These are phyloP conservation scores for Nemania abortiva DNA, from an alignment of 2,329 filamentous ascomycete genomes.

Conservation along the genomic window DNA sequence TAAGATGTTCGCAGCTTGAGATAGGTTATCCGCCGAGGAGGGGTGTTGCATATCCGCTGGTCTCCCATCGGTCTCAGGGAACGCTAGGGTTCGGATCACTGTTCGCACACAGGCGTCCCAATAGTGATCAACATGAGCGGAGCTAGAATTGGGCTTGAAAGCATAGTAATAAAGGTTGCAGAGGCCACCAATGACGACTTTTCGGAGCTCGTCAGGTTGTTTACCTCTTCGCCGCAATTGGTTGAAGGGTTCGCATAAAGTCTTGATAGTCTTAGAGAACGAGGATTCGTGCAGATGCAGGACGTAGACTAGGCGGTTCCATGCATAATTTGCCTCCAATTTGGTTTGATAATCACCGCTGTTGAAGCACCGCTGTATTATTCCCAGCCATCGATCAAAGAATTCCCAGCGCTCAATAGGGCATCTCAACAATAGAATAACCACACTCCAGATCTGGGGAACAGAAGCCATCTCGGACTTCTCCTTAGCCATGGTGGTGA, in stretches of 20 bases:
- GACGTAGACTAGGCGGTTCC: constrained; percentile 85
- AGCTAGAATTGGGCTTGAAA: constrained; percentile 76
- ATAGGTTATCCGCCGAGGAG: constrained; percentile 60
- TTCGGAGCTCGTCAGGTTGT: constrained; percentile 68
- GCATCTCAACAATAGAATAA: constrained; percentile 81
- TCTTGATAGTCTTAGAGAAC: constrained; percentile 66
- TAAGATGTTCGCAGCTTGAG: constrained; percentile 76
- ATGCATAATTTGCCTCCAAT: constrained; percentile 83
- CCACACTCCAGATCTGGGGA: constrained; percentile 88
- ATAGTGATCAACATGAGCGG: constrained; percentile 75
- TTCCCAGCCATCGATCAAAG: constrained; percentile 78
- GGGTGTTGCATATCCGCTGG: constrained; percentile 52
- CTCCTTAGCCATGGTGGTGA: constrained; percentile 76
- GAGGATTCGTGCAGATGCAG: constrained; percentile 72
- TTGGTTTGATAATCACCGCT: constrained; percentile 77
- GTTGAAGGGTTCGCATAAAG: constrained; percentile 75
- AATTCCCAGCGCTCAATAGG: constrained; percentile 77
- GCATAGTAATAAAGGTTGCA: constrained; percentile 87
- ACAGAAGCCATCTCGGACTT: constrained; percentile 74
- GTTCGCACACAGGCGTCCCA: constrained; percentile 82
- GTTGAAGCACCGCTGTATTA: constrained; percentile 89
- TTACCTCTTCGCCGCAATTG: constrained; percentile 76
- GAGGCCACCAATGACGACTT: constrained; percentile 74
- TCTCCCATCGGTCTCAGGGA: constrained; percentile 46
- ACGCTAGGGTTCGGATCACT: constrained; percentile 70